phyloP scores from a whole-genome alignment of 2,329 filamentous ascomycete species.

The Penicillium sp. region DNA sequence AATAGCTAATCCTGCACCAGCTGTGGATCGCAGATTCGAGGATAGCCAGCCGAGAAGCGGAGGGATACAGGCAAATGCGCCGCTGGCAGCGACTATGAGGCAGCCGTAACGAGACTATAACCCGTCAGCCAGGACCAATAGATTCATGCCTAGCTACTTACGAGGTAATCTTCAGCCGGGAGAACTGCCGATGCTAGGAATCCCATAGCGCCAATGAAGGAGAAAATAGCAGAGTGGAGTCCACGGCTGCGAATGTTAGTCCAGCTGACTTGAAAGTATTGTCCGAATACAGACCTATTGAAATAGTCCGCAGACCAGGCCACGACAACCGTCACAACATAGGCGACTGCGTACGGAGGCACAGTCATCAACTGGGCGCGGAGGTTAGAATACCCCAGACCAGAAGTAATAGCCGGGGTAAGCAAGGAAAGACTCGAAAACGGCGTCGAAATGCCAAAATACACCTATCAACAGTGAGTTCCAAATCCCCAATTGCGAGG shows the following conservation, averaged over 20 bases:
- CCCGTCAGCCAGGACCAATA: not conserved
- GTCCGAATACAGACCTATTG: conserved; percentile 2
- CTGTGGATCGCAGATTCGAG: conserved; percentile 61
- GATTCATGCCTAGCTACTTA: conserved; percentile 16
- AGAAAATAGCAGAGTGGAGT: conserved; percentile 48
- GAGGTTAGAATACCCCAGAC: conserved; percentile 52
- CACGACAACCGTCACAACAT: conserved; percentile 47
- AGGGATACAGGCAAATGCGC: conserved; percentile 64
- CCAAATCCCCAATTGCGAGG: not conserved
- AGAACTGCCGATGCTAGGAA: conserved; percentile 62
- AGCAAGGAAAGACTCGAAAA: conserved; percentile 58
- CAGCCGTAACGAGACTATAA: conserved; percentile 58
- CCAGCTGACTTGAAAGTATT: not conserved
- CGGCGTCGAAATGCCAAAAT: conserved; percentile 50
- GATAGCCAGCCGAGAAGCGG: conserved; percentile 67
- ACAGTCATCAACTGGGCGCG: conserved; percentile 62
- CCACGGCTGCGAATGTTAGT: conserved; percentile 37
- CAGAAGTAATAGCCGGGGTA: conserved; percentile 61
- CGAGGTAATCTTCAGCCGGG: conserved; percentile 54
- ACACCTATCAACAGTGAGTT: conserved; percentile 35
- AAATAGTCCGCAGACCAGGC: conserved; percentile 58
- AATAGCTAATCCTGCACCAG: conserved; percentile 62
- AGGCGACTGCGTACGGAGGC: conserved; percentile 59
- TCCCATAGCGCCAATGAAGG: conserved; percentile 50
- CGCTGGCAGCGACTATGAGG: conserved; percentile 61